Evolutionary conservation across 108 stramenopile genomes (phyloP).

Genomic region (Epithemia pelagica): DNA sequence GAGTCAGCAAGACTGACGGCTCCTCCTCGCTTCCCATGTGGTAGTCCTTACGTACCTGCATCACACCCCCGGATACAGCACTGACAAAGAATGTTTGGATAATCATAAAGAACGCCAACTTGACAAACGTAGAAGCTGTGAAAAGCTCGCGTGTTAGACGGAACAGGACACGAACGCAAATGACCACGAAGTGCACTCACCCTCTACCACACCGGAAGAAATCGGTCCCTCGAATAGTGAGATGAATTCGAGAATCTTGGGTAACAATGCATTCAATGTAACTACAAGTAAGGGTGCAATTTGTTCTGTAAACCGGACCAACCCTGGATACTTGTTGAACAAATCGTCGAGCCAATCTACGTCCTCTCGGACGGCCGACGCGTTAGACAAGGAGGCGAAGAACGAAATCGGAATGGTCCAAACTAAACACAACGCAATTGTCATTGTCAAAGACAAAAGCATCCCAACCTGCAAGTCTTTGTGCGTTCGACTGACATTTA

Average conservation of each 20-base stretch:
- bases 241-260: conserved; percentile 17
- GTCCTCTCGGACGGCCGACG: conserved; percentile 18
- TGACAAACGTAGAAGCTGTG: background rate
- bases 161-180: too few species aligned
- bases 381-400: conserved; percentile 28
- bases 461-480: conserved; percentile 23
- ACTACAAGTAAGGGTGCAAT: conserved; percentile 36
- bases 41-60: too few species aligned
- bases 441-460: conserved; percentile 24
- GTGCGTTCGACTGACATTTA: conserved; percentile 28
- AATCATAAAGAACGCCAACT: background rate
- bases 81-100: conserved; percentile 67
- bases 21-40: too few species aligned
- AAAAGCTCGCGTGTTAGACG: too few species aligned
- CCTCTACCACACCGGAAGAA: conserved; percentile 25
- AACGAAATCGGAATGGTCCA: conserved; percentile 49
- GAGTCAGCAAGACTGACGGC: too few species aligned
- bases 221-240: conserved; percentile 34
- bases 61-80: conserved; percentile 50
- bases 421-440: conserved; percentile 26
- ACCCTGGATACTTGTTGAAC: conserved; percentile 20
- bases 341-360: conserved; percentile 24
- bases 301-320: conserved; percentile 20
- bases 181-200: conserved; percentile 44
- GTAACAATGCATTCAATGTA: conserved; percentile 27